Evolutionary conservation across 2,329 filamentous ascomycete species (phyloP).

Genomic region (Ophiocordyceps camponoti-saundersi): DNA sequence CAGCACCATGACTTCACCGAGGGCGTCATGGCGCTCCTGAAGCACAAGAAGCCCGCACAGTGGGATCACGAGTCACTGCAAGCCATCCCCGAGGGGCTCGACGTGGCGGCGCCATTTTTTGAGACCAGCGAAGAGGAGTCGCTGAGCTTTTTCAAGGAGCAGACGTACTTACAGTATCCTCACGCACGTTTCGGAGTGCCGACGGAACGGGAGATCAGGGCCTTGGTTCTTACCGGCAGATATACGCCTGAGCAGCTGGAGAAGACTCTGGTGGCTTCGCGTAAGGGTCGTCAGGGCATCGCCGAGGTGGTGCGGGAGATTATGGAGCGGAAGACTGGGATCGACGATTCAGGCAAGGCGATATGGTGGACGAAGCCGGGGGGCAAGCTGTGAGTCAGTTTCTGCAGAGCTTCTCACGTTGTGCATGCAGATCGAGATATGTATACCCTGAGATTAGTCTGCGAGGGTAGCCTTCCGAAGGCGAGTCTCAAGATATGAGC

Average conservation of each 20-base stretch:
- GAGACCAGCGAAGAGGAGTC: constrained; percentile 21
- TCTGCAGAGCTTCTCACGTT: too few relatives aligned
- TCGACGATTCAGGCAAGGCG: constrained; percentile 24
- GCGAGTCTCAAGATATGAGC: too few relatives aligned
- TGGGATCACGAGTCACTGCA: constrained; percentile 64
- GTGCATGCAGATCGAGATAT: too few relatives aligned
- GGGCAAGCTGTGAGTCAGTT: not conserved
- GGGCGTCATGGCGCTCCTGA: constrained; percentile 69
- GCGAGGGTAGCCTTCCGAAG: too few relatives aligned
- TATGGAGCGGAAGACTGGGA: constrained; percentile 40
- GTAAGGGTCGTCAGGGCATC: constrained; percentile 51
- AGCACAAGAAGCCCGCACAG: constrained; percentile 50
- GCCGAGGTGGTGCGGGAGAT: constrained; percentile 53
- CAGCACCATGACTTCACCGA: constrained; percentile 76
- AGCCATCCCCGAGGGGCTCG: constrained; percentile 38
- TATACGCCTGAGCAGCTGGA: constrained; percentile 40
- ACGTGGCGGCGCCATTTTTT: constrained; percentile 55
- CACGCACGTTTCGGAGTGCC: constrained; percentile 55
- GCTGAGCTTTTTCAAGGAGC: constrained; percentile 43
- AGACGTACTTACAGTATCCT: constrained; percentile 59
- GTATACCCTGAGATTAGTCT: too few relatives aligned
- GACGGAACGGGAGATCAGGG: constrained; percentile 43
- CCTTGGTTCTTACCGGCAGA: constrained; percentile 20
- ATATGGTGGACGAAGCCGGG: constrained; percentile 14
- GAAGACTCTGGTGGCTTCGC: constrained; percentile 40